A percentile compares a stretch with the other conserved stretches of the same genome.
These are phyloP conservation scores for Cinnamomum chago DNA, from an alignment of 164 flowering plant genomes.

Conservation along the genomic window DNA sequence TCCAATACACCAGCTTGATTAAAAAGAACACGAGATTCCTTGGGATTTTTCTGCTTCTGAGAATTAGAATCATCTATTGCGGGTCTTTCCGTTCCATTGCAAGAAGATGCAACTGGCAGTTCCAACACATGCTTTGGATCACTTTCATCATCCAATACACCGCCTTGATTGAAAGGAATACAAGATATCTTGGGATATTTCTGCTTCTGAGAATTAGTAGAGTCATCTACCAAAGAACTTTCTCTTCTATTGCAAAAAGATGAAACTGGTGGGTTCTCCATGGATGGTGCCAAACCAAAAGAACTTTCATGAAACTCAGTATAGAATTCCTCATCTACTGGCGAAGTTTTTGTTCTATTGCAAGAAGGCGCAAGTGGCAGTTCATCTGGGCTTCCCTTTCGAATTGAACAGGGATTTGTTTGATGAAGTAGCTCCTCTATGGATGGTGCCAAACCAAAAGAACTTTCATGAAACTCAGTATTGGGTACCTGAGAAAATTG, in stretches of 20 bases:
- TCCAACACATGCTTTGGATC: slow-evolving; percentile 17
- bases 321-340: not conserved
- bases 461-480: slow-evolving; percentile 6
- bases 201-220: slow-evolving; percentile 5
- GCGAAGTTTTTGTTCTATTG: not conserved
- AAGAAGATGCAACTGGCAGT: slow-evolving; percentile 22
- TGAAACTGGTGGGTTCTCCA: not conserved
- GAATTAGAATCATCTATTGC: not conserved
- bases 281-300: not conserved
- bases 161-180: slow-evolving; percentile 8
- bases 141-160: slow-evolving; percentile 3
- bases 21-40: slow-evolving; percentile 12
- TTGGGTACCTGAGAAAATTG: slow-evolving; percentile 6
- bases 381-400: not conserved
- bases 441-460: not conserved
- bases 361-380: not conserved
- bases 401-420: not conserved
- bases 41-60: slow-evolving; percentile 17
- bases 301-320: slow-evolving; percentile 6
- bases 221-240: not conserved
- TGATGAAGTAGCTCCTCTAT: not conserved
- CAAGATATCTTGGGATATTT: slow-evolving; percentile 20
- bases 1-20: slow-evolving; percentile 9
- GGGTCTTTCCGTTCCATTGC: too few species aligned
- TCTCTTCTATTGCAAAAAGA: not conserved